These are phyloP conservation scores for Ilex aquifolium DNA, from an alignment of 257 asterid genomes.

Conservation along the genomic window DNA sequence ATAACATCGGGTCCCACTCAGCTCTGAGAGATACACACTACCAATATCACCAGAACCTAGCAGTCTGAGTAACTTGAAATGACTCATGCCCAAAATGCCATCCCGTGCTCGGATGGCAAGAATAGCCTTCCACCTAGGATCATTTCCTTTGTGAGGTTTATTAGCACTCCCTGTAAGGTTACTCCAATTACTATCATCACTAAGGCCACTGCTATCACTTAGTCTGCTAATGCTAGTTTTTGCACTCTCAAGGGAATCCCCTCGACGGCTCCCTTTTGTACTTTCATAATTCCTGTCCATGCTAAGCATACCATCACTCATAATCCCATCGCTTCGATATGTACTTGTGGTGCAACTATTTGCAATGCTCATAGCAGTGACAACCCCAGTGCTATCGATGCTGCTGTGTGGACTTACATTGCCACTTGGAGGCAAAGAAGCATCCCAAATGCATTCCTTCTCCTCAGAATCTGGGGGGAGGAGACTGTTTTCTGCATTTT, in stretches of 20 bases:
- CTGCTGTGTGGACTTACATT: conserved; percentile 53
- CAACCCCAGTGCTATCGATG: conserved; percentile 35
- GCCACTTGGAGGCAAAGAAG: conserved; percentile 50
- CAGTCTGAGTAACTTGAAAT: conserved; percentile 39
- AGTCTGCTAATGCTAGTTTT: conserved; percentile 43
- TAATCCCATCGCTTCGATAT: conserved; percentile 34
- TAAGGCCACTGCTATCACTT: conserved; percentile 49
- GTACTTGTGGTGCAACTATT: conserved; percentile 37
- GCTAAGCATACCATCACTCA: conserved; percentile 54
- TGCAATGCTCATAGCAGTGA: conserved; percentile 37
- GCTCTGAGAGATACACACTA: conserved; percentile 50
- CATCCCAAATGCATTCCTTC: conserved; percentile 48
- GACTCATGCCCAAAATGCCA: conserved; percentile 45
- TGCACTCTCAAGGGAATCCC: conserved; percentile 47
- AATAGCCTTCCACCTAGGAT: conserved; percentile 56
- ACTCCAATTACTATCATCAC: conserved; percentile 56
- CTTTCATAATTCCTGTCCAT: conserved; percentile 35
- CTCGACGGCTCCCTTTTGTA: conserved; percentile 32
- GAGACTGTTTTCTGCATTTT: conserved; percentile 28
- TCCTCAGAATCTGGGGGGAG: conserved; percentile 31
- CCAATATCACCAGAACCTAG: conserved; percentile 54
- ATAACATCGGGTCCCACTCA: conserved; percentile 38
- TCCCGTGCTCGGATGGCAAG: conserved; percentile 38
- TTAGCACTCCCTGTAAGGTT: conserved; percentile 41
- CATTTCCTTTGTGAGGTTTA: conserved; percentile 54